A percentile compares a stretch with the other conserved stretches of the same genome.
phyloP scores from a whole-genome alignment of 768 basidiomycete genomes.

The Solioccasus polychromus region DNA sequence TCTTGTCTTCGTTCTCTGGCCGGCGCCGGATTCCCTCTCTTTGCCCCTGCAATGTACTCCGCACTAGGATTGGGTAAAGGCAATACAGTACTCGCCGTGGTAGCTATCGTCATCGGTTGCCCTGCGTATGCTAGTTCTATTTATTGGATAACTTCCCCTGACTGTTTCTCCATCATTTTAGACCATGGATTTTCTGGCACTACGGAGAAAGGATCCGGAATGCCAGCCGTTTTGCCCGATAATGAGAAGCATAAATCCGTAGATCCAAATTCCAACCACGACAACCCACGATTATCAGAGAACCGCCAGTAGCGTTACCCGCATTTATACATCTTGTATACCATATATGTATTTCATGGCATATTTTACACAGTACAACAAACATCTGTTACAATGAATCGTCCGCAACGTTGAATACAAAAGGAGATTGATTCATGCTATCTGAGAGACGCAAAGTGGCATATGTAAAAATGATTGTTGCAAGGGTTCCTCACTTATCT shows the following conservation, averaged over 20 bases:
- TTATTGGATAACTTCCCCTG: constrained; percentile 17
- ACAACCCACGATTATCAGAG: no score
- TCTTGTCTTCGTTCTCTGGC: constrained; percentile 60
- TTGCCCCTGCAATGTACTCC: constrained; percentile 66
- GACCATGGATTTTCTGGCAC: constrained; percentile 43
- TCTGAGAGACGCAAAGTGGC: no score
- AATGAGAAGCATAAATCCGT: no score
- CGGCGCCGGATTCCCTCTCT: constrained; percentile 78
- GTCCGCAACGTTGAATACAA: no score
- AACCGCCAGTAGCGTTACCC: no score
- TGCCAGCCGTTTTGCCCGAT: constrained; percentile 41
- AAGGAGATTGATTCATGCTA: no score
- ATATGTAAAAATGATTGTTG: no score
- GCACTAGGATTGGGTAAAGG: constrained; percentile 69
- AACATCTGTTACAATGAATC: no score
- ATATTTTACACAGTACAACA: no score
- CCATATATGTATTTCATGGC: no score
- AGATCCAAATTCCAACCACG: no score
- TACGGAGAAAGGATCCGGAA: constrained; percentile 49
- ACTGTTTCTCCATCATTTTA: constrained; percentile 32
- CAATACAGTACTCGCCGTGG: constrained; percentile 57
- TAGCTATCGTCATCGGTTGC: constrained; percentile 58
- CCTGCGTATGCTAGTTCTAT: constrained; percentile 38
- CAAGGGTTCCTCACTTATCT: neutral
- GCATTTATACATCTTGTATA: no score